Conservation (phyloP, 2,329 filamentous ascomycete species). For the Cladobotryum mycophilum region DNA sequence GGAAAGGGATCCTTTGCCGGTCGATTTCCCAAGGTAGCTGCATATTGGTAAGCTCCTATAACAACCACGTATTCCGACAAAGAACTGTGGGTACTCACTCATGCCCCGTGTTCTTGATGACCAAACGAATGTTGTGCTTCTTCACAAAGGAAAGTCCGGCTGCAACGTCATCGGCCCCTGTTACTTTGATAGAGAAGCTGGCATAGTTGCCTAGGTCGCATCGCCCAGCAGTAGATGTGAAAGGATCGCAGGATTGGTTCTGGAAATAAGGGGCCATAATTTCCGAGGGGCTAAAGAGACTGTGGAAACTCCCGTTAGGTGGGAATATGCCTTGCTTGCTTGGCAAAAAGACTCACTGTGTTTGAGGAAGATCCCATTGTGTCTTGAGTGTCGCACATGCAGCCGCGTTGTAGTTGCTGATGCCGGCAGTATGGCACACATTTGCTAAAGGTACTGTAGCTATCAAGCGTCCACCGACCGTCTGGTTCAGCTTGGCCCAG, state of each 20-base stretch:
- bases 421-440: constrained; percentile 37
- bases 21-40: constrained; percentile 27
- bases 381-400: constrained; percentile 32
- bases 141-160: neutral
- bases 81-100: constrained; percentile 10
- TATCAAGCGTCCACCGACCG: constrained; percentile 29
- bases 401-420: constrained; percentile 33
- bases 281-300: neutral
- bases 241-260: neutral
- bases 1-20: constrained; percentile 28
- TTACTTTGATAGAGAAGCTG: neutral
- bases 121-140: constrained; percentile 27
- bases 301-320: neutral
- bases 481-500: neutral
- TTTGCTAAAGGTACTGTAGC: constrained; percentile 44
- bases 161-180: neutral
- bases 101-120: constrained; percentile 27
- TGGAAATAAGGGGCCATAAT: neutral
- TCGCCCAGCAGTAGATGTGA: neutral
- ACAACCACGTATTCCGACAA: too few species aligned
- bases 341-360: neutral
- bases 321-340: neutral
- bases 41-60: neutral
- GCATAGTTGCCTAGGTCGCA: neutral
- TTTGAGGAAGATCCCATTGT: constrained; percentile 13